Percentiles rank a stretch among this genome's conserved stretches.
Conservation (phyloP, 805 yeast species). For the Scheffersomyces ergatensis region DNA sequence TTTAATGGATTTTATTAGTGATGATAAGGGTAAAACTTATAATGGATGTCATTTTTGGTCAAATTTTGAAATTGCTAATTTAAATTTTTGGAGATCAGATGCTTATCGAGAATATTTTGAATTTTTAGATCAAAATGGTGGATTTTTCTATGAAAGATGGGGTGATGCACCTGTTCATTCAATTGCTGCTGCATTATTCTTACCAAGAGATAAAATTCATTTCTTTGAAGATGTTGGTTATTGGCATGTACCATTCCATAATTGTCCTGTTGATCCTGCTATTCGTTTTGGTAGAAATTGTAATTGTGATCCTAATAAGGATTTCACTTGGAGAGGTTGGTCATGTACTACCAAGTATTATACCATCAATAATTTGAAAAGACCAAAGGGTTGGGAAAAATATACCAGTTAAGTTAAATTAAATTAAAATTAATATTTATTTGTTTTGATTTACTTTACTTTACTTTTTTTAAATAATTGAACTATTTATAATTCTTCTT, state of each 20-base stretch:
- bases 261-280: conserved; percentile 70
- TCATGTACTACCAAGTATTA: conserved; percentile 69
- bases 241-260: conserved; percentile 76
- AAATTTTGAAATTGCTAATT: conserved; percentile 74
- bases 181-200: conserved; percentile 76
- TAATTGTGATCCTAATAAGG: conserved; percentile 68
- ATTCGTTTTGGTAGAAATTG: conserved; percentile 64
- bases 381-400: conserved; percentile 71
- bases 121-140: conserved; percentile 72
- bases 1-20: conserved; percentile 64
- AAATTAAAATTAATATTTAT: too few relatives aligned
- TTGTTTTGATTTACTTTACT: too few relatives aligned
- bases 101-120: conserved; percentile 71
- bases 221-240: conserved; percentile 84
- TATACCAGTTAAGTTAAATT: conserved; percentile 43
- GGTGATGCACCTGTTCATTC: conserved; percentile 92
- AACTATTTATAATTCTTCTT: too few relatives aligned
- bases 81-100: conserved; percentile 71
- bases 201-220: conserved; percentile 67
- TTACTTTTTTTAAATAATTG: too few relatives aligned
- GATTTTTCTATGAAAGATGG: conserved; percentile 88
- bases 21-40: conserved; percentile 74
- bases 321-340: conserved; percentile 74
- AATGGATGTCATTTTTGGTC: conserved; percentile 90
- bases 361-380: conserved; percentile 50